Conservation (phyloP, 2,329 filamentous ascomycete species). For the Xylariaceae sp. region DNA sequence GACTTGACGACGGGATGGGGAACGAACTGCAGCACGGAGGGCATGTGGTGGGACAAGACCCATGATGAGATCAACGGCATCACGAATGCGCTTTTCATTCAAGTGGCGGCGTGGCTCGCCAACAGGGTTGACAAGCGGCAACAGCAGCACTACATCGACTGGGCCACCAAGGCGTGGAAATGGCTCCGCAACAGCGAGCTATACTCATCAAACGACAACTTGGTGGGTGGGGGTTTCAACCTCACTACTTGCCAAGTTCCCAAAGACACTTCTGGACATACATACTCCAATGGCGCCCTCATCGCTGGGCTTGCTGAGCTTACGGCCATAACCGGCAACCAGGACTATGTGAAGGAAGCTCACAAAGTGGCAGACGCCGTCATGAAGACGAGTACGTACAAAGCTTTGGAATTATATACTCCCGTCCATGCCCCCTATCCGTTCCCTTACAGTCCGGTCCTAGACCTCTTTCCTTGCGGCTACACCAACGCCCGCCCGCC, state of each 20-base stretch:
- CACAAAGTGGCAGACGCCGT: background rate
- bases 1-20: slow-evolving; percentile 1
- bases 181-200: background rate
- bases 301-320: background rate
- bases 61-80: background rate
- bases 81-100: slow-evolving; percentile 2
- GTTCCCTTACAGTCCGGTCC: no score
- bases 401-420: no score
- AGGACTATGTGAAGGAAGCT: background rate
- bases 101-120: background rate
- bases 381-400: background rate
- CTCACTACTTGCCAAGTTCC: background rate
- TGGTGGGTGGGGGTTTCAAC: background rate
- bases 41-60: slow-evolving; percentile 1
- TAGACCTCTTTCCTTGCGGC: background rate
- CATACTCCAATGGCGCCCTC: slow-evolving; percentile 1
- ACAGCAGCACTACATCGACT: background rate
- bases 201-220: background rate
- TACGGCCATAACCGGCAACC: background rate
- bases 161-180: background rate
- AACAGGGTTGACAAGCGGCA: background rate
- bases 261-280: background rate
- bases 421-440: no score
- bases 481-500: background rate
- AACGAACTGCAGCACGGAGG: slow-evolving; percentile 1